These are phyloP conservation scores for Aspergillus heteromorphus DNA, from an alignment of 495 filamentous ascomycete genomes.

Conservation along the genomic window DNA sequence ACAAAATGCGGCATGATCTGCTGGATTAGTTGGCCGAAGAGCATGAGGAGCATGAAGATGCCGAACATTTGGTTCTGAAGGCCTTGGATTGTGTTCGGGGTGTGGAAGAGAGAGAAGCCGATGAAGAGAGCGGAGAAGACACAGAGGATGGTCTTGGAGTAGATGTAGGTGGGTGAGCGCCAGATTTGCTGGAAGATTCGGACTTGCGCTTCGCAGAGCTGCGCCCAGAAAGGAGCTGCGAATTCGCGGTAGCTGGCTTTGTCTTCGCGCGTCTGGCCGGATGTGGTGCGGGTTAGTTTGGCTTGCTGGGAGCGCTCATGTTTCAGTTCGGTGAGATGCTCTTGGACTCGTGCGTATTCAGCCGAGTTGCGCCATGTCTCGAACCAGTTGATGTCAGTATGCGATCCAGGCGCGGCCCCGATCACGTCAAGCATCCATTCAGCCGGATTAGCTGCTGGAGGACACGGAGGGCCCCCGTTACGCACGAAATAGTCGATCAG, in stretches of 20 bases:
- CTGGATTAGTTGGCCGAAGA: conserved; percentile 43
- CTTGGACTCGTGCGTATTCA: conserved; percentile 35
- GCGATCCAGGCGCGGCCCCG: conserved; percentile 26
- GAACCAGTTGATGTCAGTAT: conserved; percentile 60
- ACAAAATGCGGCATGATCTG: conserved; percentile 53
- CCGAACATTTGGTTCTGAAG: conserved; percentile 35
- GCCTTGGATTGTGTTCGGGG: conserved; percentile 23
- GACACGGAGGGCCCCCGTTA: conserved; percentile 69
- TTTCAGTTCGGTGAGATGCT: conserved; percentile 49
- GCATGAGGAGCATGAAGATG: conserved; percentile 50
- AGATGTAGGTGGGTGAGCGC: conserved; percentile 62
- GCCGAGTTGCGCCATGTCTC: no score
- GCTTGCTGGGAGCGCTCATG: conserved; percentile 56
- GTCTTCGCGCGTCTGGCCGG: no score
- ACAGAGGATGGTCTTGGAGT: conserved; percentile 51
- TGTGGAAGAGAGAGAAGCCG: conserved; percentile 40
- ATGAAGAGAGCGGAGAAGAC: conserved; percentile 35
- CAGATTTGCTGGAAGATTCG: conserved; percentile 52
- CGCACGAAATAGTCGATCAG: conserved; percentile 70
- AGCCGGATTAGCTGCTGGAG: conserved; percentile 67
- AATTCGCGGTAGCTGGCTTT: no score
- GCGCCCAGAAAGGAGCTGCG: no score
- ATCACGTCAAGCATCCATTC: conserved; percentile 93
- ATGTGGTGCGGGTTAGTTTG: no score
- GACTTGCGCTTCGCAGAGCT: conserved; percentile 51